phyloP scores from a whole-genome alignment of 306 rosid species.

The Quercus gilva region DNA sequence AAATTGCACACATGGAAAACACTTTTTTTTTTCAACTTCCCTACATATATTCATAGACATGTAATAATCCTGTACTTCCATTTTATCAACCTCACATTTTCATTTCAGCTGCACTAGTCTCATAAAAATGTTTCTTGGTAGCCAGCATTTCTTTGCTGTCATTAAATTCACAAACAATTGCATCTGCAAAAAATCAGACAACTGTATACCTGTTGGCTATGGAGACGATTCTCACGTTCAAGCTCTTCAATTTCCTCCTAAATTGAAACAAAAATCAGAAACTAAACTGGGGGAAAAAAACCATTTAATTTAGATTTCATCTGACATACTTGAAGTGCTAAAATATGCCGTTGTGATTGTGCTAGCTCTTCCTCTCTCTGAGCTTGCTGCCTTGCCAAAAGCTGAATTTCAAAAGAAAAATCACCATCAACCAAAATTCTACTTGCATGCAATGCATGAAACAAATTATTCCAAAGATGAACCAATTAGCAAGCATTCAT shows the following conservation, averaged over 20 bases:
- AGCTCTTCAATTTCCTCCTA: constrained; percentile 99
- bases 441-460: constrained; percentile 7
- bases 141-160: not conserved
- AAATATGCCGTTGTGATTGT: constrained; percentile 92
- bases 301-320: constrained; percentile 10
- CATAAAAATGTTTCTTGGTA: not conserved
- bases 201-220: constrained; percentile 78
- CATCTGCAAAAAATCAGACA: constrained; percentile 16
- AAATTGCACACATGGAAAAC: not conserved
- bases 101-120: not conserved
- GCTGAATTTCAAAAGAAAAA: constrained; percentile 44
- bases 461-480: not conserved
- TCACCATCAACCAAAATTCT: constrained; percentile 7
- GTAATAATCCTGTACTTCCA: not conserved
- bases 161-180: constrained; percentile 5
- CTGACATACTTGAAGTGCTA: constrained; percentile 90
- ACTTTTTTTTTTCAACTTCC: not conserved
- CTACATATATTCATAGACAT: constrained; percentile 6
- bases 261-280: constrained; percentile 28
- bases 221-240: constrained; percentile 95
- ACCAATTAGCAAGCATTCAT: not conserved
- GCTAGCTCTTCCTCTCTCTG: constrained; percentile 96
- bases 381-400: constrained; percentile 98
- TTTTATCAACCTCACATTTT: not conserved
- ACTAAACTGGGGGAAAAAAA: not conserved